Percentiles rank a stretch among this genome's conserved stretches.
These are phyloP conservation scores for Pulveroboletus sp. DNA, from an alignment of 768 basidiomycete genomes.

Conservation along the genomic window DNA sequence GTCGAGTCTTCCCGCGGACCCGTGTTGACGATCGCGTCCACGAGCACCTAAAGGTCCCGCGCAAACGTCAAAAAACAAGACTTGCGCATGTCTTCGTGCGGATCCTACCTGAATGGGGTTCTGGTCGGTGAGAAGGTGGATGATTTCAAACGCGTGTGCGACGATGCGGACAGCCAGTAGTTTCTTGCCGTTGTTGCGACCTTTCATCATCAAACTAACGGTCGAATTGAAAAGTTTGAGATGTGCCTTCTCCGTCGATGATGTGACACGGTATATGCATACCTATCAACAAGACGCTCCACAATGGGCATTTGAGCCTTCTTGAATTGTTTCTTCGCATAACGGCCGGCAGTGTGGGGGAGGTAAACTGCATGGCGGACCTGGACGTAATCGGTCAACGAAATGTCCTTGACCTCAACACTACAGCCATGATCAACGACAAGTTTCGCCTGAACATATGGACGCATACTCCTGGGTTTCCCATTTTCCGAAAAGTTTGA, in stretches of 20 bases:
- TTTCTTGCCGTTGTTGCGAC: conserved; percentile 99
- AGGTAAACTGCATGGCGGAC: conserved; percentile 96
- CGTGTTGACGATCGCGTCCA: conserved; percentile 99
- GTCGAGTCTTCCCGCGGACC: conserved; percentile 99
- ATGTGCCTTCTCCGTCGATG: not conserved
- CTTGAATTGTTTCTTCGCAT: conserved; percentile 99
- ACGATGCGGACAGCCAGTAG: conserved; percentile 98
- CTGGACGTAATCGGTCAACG: conserved; percentile 98
- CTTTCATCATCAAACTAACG: conserved; percentile 98
- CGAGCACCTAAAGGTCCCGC: conserved; percentile 61
- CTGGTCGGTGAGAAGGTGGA: conserved; percentile 99
- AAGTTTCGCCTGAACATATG: not conserved
- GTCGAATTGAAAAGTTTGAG: conserved; percentile 2
- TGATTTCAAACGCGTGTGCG: conserved; percentile 98
- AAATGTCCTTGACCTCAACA: conserved; percentile 99
- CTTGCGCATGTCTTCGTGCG: too few relatives aligned
- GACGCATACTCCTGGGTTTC: conserved; percentile 88
- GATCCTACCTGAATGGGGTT: conserved; percentile 87
- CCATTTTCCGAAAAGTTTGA: conserved; percentile 99
- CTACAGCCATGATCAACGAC: conserved; percentile 40
- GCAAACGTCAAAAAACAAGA: not conserved
- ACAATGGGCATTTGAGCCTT: conserved; percentile 99
- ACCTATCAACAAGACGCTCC: conserved; percentile 98
- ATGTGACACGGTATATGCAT: conserved; percentile 21
- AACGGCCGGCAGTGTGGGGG: conserved; percentile 98